Evolutionary conservation across 2,329 filamentous ascomycete species (phyloP).

Genomic region (Cytospora mali): DNA sequence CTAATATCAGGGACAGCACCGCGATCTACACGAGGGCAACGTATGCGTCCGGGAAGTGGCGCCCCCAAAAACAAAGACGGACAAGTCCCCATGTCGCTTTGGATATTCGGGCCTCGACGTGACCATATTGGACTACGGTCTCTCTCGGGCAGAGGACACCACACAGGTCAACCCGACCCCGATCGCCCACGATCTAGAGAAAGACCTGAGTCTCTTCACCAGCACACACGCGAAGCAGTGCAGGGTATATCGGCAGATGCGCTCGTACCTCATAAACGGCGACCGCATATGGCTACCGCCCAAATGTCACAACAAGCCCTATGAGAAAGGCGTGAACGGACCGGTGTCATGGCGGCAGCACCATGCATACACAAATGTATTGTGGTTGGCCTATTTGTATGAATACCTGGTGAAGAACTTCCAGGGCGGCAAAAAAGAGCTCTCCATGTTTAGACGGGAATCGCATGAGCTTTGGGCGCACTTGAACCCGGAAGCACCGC

Average conservation of each 20-base stretch:
- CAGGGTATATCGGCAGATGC: slow-evolving; percentile 64
- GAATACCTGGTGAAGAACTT: slow-evolving; percentile 54
- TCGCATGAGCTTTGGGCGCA: slow-evolving; percentile 58
- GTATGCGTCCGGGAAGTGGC: slow-evolving; percentile 56
- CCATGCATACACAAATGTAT: slow-evolving; percentile 64
- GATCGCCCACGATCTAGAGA: slow-evolving; percentile 62
- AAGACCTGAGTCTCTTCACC: slow-evolving; percentile 61
- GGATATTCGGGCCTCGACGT: slow-evolving; percentile 64
- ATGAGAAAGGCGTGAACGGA: slow-evolving; percentile 49
- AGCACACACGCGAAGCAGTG: slow-evolving; percentile 64
- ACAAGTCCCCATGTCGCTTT: slow-evolving; percentile 45
- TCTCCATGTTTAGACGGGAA: slow-evolving; percentile 48
- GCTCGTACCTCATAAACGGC: slow-evolving; percentile 56
- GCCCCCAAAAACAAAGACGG: slow-evolving; percentile 36
- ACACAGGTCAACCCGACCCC: slow-evolving; percentile 40
- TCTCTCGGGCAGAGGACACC: slow-evolving; percentile 59
- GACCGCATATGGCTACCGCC: slow-evolving; percentile 55
- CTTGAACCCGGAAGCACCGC: slow-evolving; percentile 53
- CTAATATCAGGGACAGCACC: slow-evolving; percentile 48
- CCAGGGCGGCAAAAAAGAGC: slow-evolving; percentile 47
- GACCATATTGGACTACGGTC: slow-evolving; percentile 66
- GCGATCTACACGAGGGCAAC: slow-evolving; percentile 68
- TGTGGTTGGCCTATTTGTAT: slow-evolving; percentile 67
- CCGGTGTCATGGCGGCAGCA: slow-evolving; percentile 57
- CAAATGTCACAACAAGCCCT: slow-evolving; percentile 49